Evolutionary conservation across 2,329 filamentous ascomycete species (phyloP), one percentile per base, ranked within the genome.

Genomic region (Tolypocladium tundrense): DNA sequence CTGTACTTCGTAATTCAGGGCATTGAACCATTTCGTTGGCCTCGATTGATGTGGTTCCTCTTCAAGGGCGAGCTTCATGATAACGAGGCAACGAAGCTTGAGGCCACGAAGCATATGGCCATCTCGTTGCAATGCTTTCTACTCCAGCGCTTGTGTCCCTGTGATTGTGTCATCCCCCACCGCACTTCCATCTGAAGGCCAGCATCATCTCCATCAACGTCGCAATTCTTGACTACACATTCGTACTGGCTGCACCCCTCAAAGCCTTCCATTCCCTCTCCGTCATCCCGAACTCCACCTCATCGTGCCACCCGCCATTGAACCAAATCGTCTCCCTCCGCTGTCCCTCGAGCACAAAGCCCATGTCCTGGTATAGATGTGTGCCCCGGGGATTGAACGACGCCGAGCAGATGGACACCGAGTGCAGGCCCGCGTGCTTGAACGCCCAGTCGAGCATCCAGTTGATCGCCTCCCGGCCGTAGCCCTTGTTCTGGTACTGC

Each of bases 371-470:
- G 62, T 79, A 80, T 63, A 80, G 58, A 21, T 68, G 67, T 3
- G 70, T 56, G 1, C 75, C 77, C 1, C 74, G 68, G 33, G 66
- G 63, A 58, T 79, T 80, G 61, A 70, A 80, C 19, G 65, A 72
- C 45, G 76, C 73, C 8, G 70, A 71, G 11, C 65, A 62, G 19
- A 80, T 69, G 40, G 65, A 66, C 37, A 80, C 70, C 10, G 72
- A 67, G 60, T 80, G 77, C 67, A 80, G 60, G 9, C 73, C 73
- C 4, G 69, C 75, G 35, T 69, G 67, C 37, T 61, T 61, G 62
- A 80, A 81, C 0, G 73, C 73, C 71, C 76, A 80, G 52, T 75
- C 69, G n/a, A 79, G 61, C 8, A 67, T 71, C 77, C 76, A 81
- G 37, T 67, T 65, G 58, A 80, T 73, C 4, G 75, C 74, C 62